phyloP scores from a whole-genome alignment of 345 rosid genomes.

The Microthlaspi erraticum region DNA sequence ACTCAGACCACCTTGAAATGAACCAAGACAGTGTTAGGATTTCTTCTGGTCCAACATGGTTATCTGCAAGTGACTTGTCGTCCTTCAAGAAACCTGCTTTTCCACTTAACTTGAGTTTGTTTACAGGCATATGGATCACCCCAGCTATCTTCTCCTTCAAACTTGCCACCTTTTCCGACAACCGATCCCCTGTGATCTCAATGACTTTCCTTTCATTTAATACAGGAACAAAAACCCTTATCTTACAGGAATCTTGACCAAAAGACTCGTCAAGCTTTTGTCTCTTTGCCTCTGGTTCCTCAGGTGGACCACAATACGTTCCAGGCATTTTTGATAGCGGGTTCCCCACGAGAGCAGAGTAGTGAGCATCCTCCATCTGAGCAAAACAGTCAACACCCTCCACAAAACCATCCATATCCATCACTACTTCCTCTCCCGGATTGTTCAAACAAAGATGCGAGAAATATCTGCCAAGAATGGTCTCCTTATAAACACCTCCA shows the following conservation, averaged over 20 bases:
- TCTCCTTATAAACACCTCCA: not conserved
- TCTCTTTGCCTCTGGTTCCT: not conserved
- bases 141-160: constrained; percentile 79
- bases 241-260: no score
- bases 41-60: constrained; percentile 64
- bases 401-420: not conserved
- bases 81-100: constrained; percentile 70
- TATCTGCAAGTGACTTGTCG: constrained; percentile 67
- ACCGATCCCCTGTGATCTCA: constrained; percentile 60
- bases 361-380: not conserved
- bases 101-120: constrained; percentile 74
- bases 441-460: not conserved
- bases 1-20: no score
- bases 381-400: not conserved
- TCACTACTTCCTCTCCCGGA: not conserved
- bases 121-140: constrained; percentile 65
- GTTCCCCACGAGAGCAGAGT: not conserved
- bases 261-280: not conserved
- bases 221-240: no score
- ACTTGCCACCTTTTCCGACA: constrained; percentile 71
- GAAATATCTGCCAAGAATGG: not conserved
- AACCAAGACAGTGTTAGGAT: constrained; percentile 48
- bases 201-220: constrained; percentile 23
- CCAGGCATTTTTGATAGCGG: not conserved
- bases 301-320: not conserved